Evolutionary conservation across 345 rosid genomes (phyloP), one percentile per base, ranked within the genome.

Genomic region (Camelina neglecta): DNA sequence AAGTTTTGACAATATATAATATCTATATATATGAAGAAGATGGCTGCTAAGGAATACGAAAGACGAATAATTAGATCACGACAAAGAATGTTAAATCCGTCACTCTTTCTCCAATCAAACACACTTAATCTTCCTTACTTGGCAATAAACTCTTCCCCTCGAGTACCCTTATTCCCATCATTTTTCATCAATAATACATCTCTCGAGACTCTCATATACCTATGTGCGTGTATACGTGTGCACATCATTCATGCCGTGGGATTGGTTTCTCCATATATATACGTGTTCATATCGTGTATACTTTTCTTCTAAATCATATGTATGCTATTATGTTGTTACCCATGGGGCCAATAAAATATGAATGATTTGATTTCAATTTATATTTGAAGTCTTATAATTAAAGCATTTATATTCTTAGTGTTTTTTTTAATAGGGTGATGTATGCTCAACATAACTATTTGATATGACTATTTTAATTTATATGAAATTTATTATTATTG

Each of bases 71-170:
- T 83, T 85, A 84, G 80, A 8, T 53, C 13, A 78, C 68, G 69
- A 39, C 77, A 49, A 74, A 79, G 79, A 80, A 84, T 78, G 73
- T 57, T 71, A 61, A 81, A 82, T 84, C 86, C 89, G 87, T 82
- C 85, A 87, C 91, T 81, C 89, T 72, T 84, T 75, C 73, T 65
- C 81, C 81, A 81, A 87, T 60, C 82, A 64, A 61, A 79, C 61
- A 47, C 64, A 58, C 45, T 64, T 39, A 74, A 69, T 67, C 65
- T 74, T 72, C 78, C 80, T 33, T 69, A 51, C 80, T 81, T 75
- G 73, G 65, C 60, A 75, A 83, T 54, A 81, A 79, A 74, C 81
- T 78, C 65, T 65, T 48, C 69, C 60, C 76, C 78, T 75, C 56
- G 38, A 73, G 23, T 72, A 72, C 73, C 57, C 71, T 76, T 77